Evolutionary conservation across 768 basidiomycete species (phyloP).

Genomic region (Jaapia argillacea): DNA sequence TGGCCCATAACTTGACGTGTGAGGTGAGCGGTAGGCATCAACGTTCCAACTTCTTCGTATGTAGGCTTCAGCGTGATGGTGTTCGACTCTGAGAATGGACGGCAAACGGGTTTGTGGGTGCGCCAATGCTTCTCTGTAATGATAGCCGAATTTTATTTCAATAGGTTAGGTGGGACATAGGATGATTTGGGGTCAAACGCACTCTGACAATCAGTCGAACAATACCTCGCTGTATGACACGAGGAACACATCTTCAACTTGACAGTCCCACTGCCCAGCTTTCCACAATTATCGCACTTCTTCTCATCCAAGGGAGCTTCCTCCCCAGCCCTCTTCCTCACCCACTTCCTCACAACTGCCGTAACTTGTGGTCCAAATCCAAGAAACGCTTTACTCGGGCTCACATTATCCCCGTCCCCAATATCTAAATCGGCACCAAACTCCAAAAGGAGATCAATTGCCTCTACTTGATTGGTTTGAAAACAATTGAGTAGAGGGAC

Average conservation of each 20-base stretch:
- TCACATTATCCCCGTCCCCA: background rate
- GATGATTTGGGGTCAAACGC: background rate
- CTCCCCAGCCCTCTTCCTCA: background rate
- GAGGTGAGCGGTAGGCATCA: background rate
- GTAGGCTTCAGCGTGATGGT: background rate
- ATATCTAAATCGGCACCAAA: slow-evolving; percentile 9
- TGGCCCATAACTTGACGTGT: background rate
- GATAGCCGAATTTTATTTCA: background rate
- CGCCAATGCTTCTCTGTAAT: background rate
- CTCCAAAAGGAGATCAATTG: slow-evolving; percentile 6
- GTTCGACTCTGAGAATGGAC: background rate
- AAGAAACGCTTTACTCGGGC: background rate
- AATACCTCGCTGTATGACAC: background rate
- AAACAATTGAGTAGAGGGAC: background rate
- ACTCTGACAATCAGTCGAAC: background rate
- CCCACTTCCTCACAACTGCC: background rate
- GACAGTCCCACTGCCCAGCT: background rate
- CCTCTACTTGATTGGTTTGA: background rate
- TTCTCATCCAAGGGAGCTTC: background rate
- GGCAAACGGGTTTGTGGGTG: background rate
- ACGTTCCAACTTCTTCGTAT: background rate
- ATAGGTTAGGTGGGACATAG: background rate
- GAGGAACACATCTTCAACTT: background rate
- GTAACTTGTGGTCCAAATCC: background rate
- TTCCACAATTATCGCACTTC: background rate